phyloP scores from a whole-genome alignment of 768 basidiomycete genomes.

The Artomyces pyxidatus region DNA sequence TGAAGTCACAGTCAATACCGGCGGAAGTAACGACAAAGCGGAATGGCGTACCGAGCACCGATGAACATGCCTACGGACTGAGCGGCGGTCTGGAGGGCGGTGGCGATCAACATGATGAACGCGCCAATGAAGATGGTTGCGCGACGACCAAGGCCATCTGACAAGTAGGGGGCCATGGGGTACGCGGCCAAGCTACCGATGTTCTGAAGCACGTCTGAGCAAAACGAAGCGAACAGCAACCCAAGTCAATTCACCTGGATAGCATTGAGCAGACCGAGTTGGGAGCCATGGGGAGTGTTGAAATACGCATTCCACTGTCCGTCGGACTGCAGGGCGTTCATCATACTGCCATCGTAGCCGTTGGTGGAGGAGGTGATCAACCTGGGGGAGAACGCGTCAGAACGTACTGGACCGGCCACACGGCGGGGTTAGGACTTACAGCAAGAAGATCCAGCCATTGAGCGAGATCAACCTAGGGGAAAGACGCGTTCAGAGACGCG shows the following conservation, averaged over 20 bases:
- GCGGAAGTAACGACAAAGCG: neutral
- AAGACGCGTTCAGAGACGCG: no score
- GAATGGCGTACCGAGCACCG: constrained; percentile 28
- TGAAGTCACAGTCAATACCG: neutral
- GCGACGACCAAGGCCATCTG: constrained; percentile 33
- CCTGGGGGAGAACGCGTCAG: constrained; percentile 11
- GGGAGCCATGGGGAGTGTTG: neutral
- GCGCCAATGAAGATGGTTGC: constrained; percentile 31
- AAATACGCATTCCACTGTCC: neutral
- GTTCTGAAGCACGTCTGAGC: constrained; percentile 20
- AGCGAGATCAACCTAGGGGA: constrained; percentile 48
- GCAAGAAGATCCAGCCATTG: constrained; percentile 21
- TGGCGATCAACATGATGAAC: constrained; percentile 30
- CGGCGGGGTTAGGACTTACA: constrained; percentile 14
- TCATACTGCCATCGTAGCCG: constrained; percentile 34
- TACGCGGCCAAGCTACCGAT: constrained; percentile 32
- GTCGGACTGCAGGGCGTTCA: constrained; percentile 18
- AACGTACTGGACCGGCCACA: neutral
- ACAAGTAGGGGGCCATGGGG: constrained; percentile 33
- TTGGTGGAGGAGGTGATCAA: constrained; percentile 30
- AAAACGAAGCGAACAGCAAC: neutral
- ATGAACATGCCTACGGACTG: constrained; percentile 37
- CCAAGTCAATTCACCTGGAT: constrained; percentile 24
- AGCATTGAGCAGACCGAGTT: constrained; percentile 30
- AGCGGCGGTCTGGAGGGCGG: constrained; percentile 30